phyloP scores from a whole-genome alignment of 768 basidiomycete genomes.

The Termitomyces heimii region DNA sequence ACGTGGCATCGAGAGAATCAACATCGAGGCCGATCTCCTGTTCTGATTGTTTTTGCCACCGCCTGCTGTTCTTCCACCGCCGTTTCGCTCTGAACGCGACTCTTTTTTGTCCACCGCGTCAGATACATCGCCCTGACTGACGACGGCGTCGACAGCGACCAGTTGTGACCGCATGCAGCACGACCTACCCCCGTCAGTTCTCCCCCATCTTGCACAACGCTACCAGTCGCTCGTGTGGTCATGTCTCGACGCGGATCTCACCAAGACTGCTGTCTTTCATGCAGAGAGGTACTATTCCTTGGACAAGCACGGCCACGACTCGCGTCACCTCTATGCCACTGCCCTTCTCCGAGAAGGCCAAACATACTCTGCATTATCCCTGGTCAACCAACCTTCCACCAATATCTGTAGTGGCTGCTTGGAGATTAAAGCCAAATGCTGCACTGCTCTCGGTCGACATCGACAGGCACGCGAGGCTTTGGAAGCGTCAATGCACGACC shows the following conservation, averaged over 20 bases:
- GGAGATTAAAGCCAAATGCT: slow-evolving; percentile 76
- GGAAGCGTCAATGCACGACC: slow-evolving; percentile 53
- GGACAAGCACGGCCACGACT: slow-evolving; percentile 68
- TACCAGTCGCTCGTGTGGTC: slow-evolving; percentile 75
- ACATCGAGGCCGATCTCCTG: slow-evolving; percentile 13
- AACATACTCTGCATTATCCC: slow-evolving; percentile 66
- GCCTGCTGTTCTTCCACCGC: background rate
- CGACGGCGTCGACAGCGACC: slow-evolving; percentile 23
- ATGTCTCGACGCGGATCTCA: slow-evolving; percentile 76
- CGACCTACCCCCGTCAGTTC: slow-evolving; percentile 43
- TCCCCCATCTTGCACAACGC: slow-evolving; percentile 58
- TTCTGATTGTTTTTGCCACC: slow-evolving; percentile 14
- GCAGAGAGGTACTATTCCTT: slow-evolving; percentile 79
- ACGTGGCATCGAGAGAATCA: slow-evolving; percentile 17
- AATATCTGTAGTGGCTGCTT: slow-evolving; percentile 68
- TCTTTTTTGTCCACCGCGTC: slow-evolving; percentile 4
- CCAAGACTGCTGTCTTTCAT: slow-evolving; percentile 80
- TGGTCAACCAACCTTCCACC: slow-evolving; percentile 60
- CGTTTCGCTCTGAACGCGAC: slow-evolving; percentile 9
- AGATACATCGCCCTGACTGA: background rate
- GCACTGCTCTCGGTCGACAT: slow-evolving; percentile 63
- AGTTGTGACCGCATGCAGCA: slow-evolving; percentile 43
- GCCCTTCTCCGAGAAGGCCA: slow-evolving; percentile 66
- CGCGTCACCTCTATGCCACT: slow-evolving; percentile 80
- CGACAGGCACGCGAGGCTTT: slow-evolving; percentile 72